Evolutionary conservation across 2,329 filamentous ascomycete species (phyloP), one percentile per base, ranked within the genome.

Genomic region (Chaetomiaceae sp.): DNA sequence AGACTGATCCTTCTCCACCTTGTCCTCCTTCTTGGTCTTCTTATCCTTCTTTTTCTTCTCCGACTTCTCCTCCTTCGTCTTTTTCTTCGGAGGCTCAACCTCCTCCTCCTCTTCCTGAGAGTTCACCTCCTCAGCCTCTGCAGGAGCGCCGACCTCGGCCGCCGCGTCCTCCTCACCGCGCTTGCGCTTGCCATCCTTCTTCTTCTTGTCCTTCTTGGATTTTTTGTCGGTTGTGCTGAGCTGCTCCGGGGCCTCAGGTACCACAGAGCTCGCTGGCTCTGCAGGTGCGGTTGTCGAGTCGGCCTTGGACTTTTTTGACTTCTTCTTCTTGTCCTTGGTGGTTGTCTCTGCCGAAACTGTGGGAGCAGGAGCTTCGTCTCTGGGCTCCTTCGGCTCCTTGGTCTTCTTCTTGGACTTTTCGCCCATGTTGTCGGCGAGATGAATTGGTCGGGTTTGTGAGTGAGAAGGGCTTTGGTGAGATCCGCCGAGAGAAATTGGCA

Each of bases 151-250:
- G 23, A 21, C 25, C 30, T 43, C 49, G 23, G 23, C 31, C 4
- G 5, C 21, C 8, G 9, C 30, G 5, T 33, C 30, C 10, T 8
- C 30, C 10, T 56, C 53, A n/a, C n/a, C n/a, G 8, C 38, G 42
- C 44, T 56, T 55, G 25, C 53, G 53, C 52, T 57, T 57, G 27
- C 46, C 44, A 38, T 58, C 53, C 45, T 57, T 51, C 33, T 53
- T 56, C 37, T 58, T 33, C 30, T 33, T 55, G 35, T 58, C 50
- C 35, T 58, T 56, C 40, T 57, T 58, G 37, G 43, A 49, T 16
- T 55, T 52, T 30, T 57, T 50, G 14, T 14, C 19, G 20, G 39
- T 13, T n/a, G 12, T 17, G 30, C 52, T 35, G 5, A 16, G 25
- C 23, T 37, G 30, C 31, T 45, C 40, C 19, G 42, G 20, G 12